Conservation (phyloP, 2,329 filamentous ascomycete genomes). For the Diaporthe batatas region DNA sequence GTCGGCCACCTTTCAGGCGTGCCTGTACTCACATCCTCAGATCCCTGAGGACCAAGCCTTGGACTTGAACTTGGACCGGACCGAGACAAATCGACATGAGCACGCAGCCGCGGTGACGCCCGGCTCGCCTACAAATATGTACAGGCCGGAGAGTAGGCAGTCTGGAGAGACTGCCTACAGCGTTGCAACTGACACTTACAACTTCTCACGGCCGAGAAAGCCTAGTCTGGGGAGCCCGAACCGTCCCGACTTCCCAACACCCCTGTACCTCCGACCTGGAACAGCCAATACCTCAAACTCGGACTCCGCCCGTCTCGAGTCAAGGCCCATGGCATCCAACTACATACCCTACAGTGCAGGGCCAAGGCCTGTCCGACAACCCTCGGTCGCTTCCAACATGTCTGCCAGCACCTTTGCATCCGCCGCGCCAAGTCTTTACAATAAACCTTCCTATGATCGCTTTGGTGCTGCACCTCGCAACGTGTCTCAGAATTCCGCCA, state of each 20-base stretch:
- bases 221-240: conserved; percentile 60
- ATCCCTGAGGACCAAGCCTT: conserved; percentile 46
- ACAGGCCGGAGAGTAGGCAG: conserved; percentile 50
- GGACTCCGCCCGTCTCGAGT: conserved; percentile 39
- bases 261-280: conserved; percentile 39
- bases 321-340: conserved; percentile 32
- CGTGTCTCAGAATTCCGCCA: conserved; percentile 42
- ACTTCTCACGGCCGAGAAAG: conserved; percentile 72
- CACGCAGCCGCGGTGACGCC: conserved; percentile 41
- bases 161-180: conserved; percentile 48
- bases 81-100: conserved; percentile 44
- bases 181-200: conserved; percentile 57
- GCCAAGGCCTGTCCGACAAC: conserved; percentile 33
- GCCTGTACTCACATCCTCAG: conserved; percentile 51
- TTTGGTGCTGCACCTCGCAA: conserved; percentile 37
- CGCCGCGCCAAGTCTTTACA: conserved; percentile 34
- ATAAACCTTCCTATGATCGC: conserved; percentile 40
- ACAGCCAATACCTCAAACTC: conserved; percentile 38
- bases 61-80: conserved; percentile 39
- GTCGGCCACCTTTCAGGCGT: conserved; percentile 48
- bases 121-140: conserved; percentile 46
- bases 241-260: conserved; percentile 32
- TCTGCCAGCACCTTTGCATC: conserved; percentile 39
- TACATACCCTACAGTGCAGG: conserved; percentile 33
- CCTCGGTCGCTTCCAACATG: conserved; percentile 39